Percentiles rank a stretch among this genome's conserved stretches.
These are phyloP conservation scores for Colletotrichum euphorbiae DNA, from an alignment of 2,329 filamentous ascomycete species.

Conservation along the genomic window DNA sequence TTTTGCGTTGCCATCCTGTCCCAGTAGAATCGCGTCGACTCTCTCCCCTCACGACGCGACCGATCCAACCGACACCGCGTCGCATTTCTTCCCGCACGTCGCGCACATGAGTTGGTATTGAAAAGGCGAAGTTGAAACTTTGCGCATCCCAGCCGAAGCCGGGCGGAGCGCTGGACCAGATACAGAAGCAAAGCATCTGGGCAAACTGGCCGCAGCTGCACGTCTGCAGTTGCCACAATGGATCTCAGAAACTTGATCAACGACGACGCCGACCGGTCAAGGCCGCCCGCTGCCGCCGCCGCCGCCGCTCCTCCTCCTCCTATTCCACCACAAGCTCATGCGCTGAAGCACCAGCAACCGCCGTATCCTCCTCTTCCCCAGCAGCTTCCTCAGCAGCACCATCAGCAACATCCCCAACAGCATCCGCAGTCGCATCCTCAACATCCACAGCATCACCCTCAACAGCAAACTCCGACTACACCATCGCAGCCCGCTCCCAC, in stretches of 20 bases:
- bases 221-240: constrained; percentile 50
- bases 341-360: constrained; percentile 31
- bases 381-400: constrained; percentile 47
- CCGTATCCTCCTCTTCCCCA: constrained; percentile 42
- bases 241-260: constrained; percentile 68
- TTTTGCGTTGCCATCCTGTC: constrained; percentile 4
- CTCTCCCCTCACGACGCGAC: constrained; percentile 4
- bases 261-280: constrained; percentile 57
- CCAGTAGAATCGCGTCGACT: constrained; percentile 15
- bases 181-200: constrained; percentile 4
- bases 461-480: constrained; percentile 41
- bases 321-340: constrained; percentile 30
- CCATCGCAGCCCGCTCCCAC: constrained; percentile 55
- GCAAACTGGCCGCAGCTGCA: constrained; percentile 5
- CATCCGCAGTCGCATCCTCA: constrained; percentile 28
- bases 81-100: constrained; percentile 11
- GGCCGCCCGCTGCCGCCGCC: constrained; percentile 46
- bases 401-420: constrained; percentile 43
- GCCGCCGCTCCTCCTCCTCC: constrained; percentile 14
- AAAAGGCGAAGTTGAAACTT: constrained; percentile 35
- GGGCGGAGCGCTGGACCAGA: constrained; percentile 32
- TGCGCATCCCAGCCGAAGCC: constrained; percentile 34
- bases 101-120: constrained; percentile 34
- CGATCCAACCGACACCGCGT: background rate
- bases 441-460: constrained; percentile 30